These are phyloP conservation scores for Arabidopsis thaliana DNA, from an alignment of 345 rosid genomes.

Conservation along the genomic window DNA sequence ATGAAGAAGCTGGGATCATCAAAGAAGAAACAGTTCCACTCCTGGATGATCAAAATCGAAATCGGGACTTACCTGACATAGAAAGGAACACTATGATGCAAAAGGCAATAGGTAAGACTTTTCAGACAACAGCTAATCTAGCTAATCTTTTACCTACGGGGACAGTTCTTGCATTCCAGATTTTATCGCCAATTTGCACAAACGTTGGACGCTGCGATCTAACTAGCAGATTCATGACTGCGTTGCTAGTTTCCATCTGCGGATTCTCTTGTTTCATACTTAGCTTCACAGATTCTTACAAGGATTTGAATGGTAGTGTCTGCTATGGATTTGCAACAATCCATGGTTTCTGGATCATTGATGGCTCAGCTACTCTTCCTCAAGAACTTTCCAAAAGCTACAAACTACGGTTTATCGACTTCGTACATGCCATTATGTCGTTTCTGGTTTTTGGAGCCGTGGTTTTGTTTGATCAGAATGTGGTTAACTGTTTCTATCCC, in stretches of 20 bases:
- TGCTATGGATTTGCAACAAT: slow-evolving; percentile 76
- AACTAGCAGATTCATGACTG: slow-evolving; percentile 63
- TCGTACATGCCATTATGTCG: slow-evolving; percentile 75
- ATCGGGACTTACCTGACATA: slow-evolving; percentile 41
- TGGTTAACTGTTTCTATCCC: slow-evolving; percentile 73
- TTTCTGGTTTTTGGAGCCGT: slow-evolving; percentile 74
- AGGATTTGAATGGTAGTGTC: slow-evolving; percentile 68
- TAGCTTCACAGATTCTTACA: slow-evolving; percentile 78
- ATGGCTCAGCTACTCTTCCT: slow-evolving; percentile 63
- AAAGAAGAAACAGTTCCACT: slow-evolving; percentile 30
- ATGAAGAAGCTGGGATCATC: slow-evolving; percentile 38
- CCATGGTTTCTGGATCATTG: slow-evolving; percentile 74
- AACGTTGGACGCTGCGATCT: slow-evolving; percentile 71
- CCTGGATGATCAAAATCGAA: slow-evolving; percentile 42
- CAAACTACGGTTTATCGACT: slow-evolving; percentile 63
- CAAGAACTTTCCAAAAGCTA: slow-evolving; percentile 60
- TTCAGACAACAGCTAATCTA: slow-evolving; percentile 78
- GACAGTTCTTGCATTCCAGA: slow-evolving; percentile 82
- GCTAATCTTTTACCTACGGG: slow-evolving; percentile 92
- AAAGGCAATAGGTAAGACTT: slow-evolving; percentile 76
- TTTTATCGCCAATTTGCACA: slow-evolving; percentile 72
- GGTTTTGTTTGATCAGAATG: slow-evolving; percentile 72
- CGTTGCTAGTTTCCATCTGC: slow-evolving; percentile 60
- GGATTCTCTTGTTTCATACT: slow-evolving; percentile 71
- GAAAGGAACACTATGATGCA: slow-evolving; percentile 60